Evolutionary conservation across 345 rosid genomes (phyloP).

Genomic region (Atalantia buxifolia): DNA sequence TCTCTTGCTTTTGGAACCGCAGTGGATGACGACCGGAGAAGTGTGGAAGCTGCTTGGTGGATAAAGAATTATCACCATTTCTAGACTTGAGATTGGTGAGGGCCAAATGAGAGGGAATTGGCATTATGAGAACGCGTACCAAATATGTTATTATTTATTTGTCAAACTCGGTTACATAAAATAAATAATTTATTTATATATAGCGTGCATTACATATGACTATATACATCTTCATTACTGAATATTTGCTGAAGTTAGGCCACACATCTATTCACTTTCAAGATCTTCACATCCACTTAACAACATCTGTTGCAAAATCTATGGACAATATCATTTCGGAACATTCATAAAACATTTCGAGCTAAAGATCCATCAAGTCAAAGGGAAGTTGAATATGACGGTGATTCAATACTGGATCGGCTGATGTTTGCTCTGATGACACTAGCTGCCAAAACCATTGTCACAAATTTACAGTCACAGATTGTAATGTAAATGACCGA

Average conservation of each 20-base stretch:
- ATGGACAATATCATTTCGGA: too few species aligned
- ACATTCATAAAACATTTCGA: background rate
- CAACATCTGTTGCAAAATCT: too few species aligned
- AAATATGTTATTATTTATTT: background rate
- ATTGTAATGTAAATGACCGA: background rate
- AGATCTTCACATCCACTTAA: too few species aligned
- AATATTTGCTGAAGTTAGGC: too few species aligned
- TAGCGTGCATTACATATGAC: too few species aligned
- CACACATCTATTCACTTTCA: too few species aligned
- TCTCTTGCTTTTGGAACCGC: constrained; percentile 35
- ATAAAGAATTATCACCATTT: constrained; percentile 35
- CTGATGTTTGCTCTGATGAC: background rate
- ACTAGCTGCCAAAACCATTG: background rate
- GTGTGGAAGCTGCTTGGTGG: constrained; percentile 17
- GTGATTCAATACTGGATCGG: background rate
- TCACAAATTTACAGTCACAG: background rate
- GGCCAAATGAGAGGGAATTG: constrained; percentile 10
- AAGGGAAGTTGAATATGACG: background rate
- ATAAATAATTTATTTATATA: too few species aligned
- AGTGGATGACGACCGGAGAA: constrained; percentile 2
- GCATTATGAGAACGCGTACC: background rate
- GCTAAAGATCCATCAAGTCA: background rate
- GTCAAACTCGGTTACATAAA: too few species aligned
- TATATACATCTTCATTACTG: too few species aligned
- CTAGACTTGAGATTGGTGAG: background rate